These are phyloP conservation scores for Teunomyces stri DNA, from an alignment of 805 yeast genomes.

Conservation along the genomic window DNA sequence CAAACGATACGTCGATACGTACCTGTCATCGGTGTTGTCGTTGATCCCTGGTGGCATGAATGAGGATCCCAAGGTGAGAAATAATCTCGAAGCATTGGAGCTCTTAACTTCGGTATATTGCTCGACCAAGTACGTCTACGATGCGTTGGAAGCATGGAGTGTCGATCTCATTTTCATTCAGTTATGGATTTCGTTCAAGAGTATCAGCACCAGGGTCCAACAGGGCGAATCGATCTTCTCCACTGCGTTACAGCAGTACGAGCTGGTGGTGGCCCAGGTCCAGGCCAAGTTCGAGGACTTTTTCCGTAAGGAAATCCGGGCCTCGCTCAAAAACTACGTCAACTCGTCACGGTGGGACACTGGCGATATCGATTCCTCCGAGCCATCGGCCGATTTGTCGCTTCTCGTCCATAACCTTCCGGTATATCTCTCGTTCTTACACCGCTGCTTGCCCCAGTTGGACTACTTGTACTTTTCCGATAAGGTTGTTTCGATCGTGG, in stretches of 20 bases:
- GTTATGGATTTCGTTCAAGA: conserved; percentile 35
- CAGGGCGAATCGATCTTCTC: conserved; percentile 31
- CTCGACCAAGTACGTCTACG: conserved; percentile 28
- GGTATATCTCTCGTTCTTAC: conserved; percentile 22
- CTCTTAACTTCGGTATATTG: conserved; percentile 33
- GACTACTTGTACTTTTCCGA: conserved; percentile 32
- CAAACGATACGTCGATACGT: conserved; percentile 40
- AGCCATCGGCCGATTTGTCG: conserved; percentile 21
- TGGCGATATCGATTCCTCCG: conserved; percentile 6
- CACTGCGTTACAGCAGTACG: conserved; percentile 21
- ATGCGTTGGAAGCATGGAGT: conserved; percentile 36
- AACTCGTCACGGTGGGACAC: conserved; percentile 36
- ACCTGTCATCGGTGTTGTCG: conserved; percentile 28
- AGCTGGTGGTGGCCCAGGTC: conserved; percentile 16
- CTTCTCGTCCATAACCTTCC: conserved; percentile 24
- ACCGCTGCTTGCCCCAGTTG: conserved; percentile 20
- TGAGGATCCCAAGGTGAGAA: conserved; percentile 18
- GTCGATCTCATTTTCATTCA: conserved; percentile 38
- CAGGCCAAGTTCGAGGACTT: conserved; percentile 25
- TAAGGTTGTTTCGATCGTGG: conserved; percentile 24
- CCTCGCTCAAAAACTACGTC: conserved; percentile 34
- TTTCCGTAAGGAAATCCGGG: conserved; percentile 31
- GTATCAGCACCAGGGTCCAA: conserved; percentile 13
- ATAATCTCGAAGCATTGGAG: conserved; percentile 25
- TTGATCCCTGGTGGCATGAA: conserved; percentile 37